Conservation (phyloP, 1,284 basidiomycete species). For the Irpex rosettiformis region DNA sequence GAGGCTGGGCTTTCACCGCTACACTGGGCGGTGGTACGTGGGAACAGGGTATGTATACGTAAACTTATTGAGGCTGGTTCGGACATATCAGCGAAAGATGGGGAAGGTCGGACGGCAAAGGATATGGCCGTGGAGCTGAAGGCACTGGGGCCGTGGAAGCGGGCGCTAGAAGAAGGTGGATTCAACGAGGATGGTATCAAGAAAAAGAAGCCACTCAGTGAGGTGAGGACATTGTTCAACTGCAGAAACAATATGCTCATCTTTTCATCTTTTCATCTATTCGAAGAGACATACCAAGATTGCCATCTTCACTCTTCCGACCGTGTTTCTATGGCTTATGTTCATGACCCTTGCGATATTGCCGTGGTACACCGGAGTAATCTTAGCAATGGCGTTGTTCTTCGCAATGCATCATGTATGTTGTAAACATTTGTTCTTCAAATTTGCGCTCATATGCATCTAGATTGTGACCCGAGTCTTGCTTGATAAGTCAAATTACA, state of each 20-base stretch:
- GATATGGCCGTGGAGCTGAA: slow-evolving; percentile 97
- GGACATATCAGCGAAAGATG: slow-evolving; percentile 80
- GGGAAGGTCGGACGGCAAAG: slow-evolving; percentile 82
- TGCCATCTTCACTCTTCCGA: slow-evolving; percentile 81
- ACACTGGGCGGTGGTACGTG: slow-evolving; percentile 99
- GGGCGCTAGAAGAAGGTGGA: slow-evolving; percentile 85
- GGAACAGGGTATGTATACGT: slow-evolving; percentile 84
- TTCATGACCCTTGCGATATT: slow-evolving; percentile 81
- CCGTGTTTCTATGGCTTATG: slow-evolving; percentile 75
- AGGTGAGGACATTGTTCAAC: slow-evolving; percentile 41
- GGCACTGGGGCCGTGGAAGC: slow-evolving; percentile 83
- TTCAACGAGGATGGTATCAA: slow-evolving; percentile 75
- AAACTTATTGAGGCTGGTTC: slow-evolving; percentile 84
- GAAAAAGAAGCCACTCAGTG: slow-evolving; percentile 63
- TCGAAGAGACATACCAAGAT: slow-evolving; percentile 77
- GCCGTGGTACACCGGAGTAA: slow-evolving; percentile 87
- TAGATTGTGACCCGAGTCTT: slow-evolving; percentile 82
- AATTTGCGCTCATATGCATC: slow-evolving; percentile 17
- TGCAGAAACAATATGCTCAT: slow-evolving; percentile 7
- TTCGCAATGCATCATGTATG: slow-evolving; percentile 91
- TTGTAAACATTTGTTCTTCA: slow-evolving; percentile 17
- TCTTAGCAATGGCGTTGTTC: slow-evolving; percentile 82
- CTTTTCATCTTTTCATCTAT: slow-evolving; percentile 6
- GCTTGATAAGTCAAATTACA: slow-evolving; percentile 74
- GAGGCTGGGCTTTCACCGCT: slow-evolving; percentile 85